Evolutionary conservation across 257 asterid genomes (phyloP).

Genomic region (Solanum rostratum): DNA sequence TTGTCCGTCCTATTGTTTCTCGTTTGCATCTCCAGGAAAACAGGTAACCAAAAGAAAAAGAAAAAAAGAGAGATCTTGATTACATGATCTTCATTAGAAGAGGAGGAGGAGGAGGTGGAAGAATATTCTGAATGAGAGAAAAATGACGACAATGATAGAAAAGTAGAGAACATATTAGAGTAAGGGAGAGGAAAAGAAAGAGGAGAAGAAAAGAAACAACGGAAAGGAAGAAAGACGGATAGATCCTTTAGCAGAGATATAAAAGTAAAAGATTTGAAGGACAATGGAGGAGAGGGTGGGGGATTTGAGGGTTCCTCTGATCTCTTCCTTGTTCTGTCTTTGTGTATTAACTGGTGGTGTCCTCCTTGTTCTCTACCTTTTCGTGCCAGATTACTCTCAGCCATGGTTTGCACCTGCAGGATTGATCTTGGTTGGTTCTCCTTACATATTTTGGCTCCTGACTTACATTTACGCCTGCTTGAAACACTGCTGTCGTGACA

Average conservation of each 20-base stretch:
- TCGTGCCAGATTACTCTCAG: slow-evolving; percentile 9
- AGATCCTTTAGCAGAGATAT: neutral
- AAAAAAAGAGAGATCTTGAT: neutral
- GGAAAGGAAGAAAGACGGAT: neutral
- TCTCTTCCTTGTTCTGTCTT: slow-evolving; percentile 17
- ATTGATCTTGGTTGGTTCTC: slow-evolving; percentile 18
- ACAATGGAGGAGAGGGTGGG: slow-evolving; percentile 27
- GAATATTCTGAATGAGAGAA: neutral
- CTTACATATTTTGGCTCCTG: slow-evolving; percentile 27
- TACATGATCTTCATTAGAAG: neutral
- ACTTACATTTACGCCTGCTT: slow-evolving; percentile 20
- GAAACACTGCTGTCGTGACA: neutral
- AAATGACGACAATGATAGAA: neutral
- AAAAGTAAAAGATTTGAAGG: neutral
- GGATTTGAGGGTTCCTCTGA: slow-evolving; percentile 25
- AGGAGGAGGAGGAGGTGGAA: neutral
- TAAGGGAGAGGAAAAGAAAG: neutral
- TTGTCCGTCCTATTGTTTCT: neutral
- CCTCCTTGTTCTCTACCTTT: slow-evolving; percentile 17
- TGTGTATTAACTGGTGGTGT: slow-evolving; percentile 20
- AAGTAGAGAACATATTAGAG: neutral
- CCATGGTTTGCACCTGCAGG: slow-evolving; percentile 26
- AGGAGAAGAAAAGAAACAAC: neutral
- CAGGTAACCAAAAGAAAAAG: neutral
- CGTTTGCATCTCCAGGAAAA: neutral